Evolutionary conservation across 306 rosid genomes (phyloP).

Genomic region (Quercus ilex): DNA sequence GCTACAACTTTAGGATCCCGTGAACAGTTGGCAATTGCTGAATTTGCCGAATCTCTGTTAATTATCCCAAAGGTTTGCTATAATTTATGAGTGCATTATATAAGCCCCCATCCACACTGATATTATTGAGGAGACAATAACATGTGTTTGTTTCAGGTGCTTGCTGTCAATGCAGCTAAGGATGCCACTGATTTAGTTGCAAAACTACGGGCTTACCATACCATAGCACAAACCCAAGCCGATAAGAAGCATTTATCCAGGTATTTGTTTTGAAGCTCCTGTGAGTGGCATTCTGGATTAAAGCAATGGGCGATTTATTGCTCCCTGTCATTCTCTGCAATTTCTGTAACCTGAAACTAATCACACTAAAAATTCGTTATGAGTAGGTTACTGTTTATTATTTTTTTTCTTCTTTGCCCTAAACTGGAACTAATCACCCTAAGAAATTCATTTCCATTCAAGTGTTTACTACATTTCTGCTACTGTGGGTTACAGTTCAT

Average conservation of each 20-base stretch:
- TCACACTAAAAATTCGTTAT: background rate
- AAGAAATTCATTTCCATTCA: background rate
- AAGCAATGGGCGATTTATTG: background rate
- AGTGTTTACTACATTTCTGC: background rate
- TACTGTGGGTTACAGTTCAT: background rate
- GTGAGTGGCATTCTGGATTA: background rate
- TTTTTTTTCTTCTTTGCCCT: background rate
- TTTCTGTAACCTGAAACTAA: background rate
- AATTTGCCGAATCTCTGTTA: conserved; percentile 89
- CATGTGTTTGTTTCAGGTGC: conserved; percentile 56
- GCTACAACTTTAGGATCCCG: conserved; percentile 97
- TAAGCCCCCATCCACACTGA: background rate
- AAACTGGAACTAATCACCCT: background rate
- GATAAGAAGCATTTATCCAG: conserved; percentile 87
- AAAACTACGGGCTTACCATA: conserved; percentile 83
- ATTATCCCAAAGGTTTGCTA: conserved; percentile 74
- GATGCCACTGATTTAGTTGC: conserved; percentile 95
- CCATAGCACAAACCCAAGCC: conserved; percentile 79
- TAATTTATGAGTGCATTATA: background rate
- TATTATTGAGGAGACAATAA: background rate
- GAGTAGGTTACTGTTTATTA: background rate
- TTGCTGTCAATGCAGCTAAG: conserved; percentile 97
- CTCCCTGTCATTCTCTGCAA: background rate
- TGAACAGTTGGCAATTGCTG: conserved; percentile 98
- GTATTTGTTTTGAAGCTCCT: conserved; percentile 33